These are phyloP conservation scores for Nakazawaea molendinolei DNA, from an alignment of 805 yeast species.

Conservation along the genomic window DNA sequence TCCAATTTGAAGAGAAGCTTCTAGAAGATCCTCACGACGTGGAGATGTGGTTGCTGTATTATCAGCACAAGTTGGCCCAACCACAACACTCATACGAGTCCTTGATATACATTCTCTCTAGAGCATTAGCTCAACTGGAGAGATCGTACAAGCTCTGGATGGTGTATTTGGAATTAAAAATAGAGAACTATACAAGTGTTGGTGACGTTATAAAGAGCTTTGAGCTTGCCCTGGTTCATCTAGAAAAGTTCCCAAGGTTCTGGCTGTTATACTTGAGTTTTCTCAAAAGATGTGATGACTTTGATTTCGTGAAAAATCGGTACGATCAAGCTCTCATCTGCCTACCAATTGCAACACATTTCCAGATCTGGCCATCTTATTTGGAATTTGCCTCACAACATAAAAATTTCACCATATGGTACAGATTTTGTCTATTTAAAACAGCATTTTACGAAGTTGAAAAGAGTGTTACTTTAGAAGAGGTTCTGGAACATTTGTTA, in stretches of 20 bases:
- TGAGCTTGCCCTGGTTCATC: slow-evolving; percentile 35
- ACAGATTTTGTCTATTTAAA: slow-evolving; percentile 24
- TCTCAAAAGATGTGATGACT: slow-evolving; percentile 26
- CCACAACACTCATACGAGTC: slow-evolving; percentile 21
- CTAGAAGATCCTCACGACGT: slow-evolving; percentile 26
- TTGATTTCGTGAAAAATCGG: slow-evolving; percentile 31
- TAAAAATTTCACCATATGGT: slow-evolving; percentile 28
- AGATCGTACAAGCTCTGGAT: slow-evolving; percentile 52
- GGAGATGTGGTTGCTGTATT: slow-evolving; percentile 41
- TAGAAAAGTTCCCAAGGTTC: slow-evolving; percentile 38
- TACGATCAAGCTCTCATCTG: slow-evolving; percentile 45
- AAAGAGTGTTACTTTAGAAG: slow-evolving; percentile 4
- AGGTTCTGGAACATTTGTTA: slow-evolving; percentile 25
- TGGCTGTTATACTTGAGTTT: slow-evolving; percentile 49
- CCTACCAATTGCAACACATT: slow-evolving; percentile 48
- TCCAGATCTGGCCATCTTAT: slow-evolving; percentile 48
- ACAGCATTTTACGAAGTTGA: slow-evolving; percentile 5
- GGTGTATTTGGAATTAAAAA: slow-evolving; percentile 36
- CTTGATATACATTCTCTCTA: slow-evolving; percentile 39
- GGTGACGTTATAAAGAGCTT: slow-evolving; percentile 24
- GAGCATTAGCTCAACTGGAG: slow-evolving; percentile 41
- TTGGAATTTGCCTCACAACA: slow-evolving; percentile 41
- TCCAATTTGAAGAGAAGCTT: slow-evolving; percentile 30
- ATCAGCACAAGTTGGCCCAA: slow-evolving; percentile 24
- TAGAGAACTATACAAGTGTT: slow-evolving; percentile 13